These are phyloP conservation scores for Podaxis sp. DNA, from an alignment of 768 basidiomycete species.

Conservation along the genomic window DNA sequence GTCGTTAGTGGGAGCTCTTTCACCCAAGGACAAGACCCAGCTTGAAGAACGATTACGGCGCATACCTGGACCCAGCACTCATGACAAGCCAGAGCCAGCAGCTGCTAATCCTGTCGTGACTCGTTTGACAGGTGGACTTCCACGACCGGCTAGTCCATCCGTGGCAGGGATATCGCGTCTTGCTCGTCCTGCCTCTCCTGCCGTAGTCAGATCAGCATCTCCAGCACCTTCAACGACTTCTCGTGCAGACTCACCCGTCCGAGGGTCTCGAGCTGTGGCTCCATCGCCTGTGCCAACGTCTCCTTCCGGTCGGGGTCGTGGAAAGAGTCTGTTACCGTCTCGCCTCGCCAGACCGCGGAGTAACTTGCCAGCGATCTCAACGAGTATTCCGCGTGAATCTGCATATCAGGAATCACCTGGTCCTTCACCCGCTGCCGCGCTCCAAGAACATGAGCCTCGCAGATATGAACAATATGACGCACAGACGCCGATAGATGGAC, in stretches of 20 bases:
- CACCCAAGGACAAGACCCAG: constrained; percentile 88
- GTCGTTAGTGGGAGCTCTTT: constrained; percentile 70
- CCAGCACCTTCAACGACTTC: constrained; percentile 33
- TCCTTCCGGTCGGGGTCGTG: constrained; percentile 46
- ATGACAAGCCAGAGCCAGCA: constrained; percentile 34
- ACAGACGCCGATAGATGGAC: constrained; percentile 29
- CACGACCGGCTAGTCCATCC: constrained; percentile 34
- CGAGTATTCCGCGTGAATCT: constrained; percentile 5
- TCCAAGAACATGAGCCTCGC: constrained; percentile 5
- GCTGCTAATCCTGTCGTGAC: constrained; percentile 42
- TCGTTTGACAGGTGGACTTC: constrained; percentile 46
- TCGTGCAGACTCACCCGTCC: constrained; percentile 44
- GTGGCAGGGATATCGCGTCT: constrained; percentile 29
- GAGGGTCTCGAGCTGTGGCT: constrained; percentile 23
- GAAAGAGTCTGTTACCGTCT: constrained; percentile 73
- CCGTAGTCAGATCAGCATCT: constrained; percentile 37
- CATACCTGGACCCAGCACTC: constrained; percentile 63
- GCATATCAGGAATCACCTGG: constrained; percentile 27
- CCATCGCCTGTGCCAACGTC: constrained; percentile 35
- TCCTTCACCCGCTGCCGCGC: constrained; percentile 1
- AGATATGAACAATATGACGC: constrained; percentile 25
- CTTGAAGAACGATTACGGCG: constrained; percentile 87
- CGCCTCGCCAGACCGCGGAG: constrained; percentile 67
- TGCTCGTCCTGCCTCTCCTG: constrained; percentile 49
- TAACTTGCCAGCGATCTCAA: constrained; percentile 31